Evolutionary conservation across 2,329 filamentous ascomycete species (phyloP).

Genomic region (Colletotrichum spaethianum): DNA sequence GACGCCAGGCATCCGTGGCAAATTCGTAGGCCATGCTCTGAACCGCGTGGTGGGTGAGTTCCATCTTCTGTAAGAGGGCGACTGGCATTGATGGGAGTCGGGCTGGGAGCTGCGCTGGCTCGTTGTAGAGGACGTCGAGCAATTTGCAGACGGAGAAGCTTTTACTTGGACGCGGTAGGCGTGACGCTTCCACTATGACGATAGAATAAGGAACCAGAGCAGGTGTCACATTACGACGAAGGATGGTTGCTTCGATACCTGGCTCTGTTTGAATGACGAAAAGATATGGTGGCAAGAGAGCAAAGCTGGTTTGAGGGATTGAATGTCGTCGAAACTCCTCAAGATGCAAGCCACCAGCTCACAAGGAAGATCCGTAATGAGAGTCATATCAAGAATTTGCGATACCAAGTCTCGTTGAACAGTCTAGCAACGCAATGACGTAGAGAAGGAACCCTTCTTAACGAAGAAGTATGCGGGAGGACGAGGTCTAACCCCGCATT

Average conservation of each 20-base stretch:
- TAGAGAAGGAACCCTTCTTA: not conserved
- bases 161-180: not conserved
- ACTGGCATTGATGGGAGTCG: not conserved
- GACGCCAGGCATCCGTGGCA: conserved; percentile 1
- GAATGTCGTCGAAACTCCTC: not conserved
- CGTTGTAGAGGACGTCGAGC: not conserved
- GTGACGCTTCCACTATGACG: not conserved
- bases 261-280: conserved; percentile 7
- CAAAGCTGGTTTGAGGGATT: not conserved
- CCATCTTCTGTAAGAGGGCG: not conserved
- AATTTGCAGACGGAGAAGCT: not conserved
- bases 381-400: not conserved
- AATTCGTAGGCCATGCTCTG: not conserved
- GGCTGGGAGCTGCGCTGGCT: not conserved
- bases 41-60: not conserved
- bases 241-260: not conserved
- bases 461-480: not conserved
- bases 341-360: not conserved
- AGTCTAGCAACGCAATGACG: no score
- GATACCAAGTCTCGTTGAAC: not conserved
- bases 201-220: not conserved
- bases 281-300: conserved; percentile 10
- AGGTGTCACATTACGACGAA: not conserved
- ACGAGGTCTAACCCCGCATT: not conserved
- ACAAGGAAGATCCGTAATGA: not conserved